Evolutionary conservation across 495 filamentous ascomycete species (phyloP).

Genomic region (Chlorociboria aeruginascens): DNA sequence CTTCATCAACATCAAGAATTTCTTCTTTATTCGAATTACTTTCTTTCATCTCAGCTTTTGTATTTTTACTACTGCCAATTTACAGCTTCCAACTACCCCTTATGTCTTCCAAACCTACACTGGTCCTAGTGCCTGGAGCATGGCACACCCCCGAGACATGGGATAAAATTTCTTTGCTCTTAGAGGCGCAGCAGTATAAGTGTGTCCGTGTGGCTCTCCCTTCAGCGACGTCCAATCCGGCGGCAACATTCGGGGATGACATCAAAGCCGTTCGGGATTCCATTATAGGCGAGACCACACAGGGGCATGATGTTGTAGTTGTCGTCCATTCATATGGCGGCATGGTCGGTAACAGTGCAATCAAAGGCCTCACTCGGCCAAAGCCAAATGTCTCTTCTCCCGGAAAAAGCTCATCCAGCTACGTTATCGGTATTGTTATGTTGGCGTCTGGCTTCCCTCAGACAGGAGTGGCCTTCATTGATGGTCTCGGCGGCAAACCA

Average conservation of each 20-base stretch:
- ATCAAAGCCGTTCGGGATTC: constrained; percentile 23
- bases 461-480: constrained; percentile 21
- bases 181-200: constrained; percentile 25
- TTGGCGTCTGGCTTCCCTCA: constrained; percentile 22
- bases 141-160: constrained; percentile 31
- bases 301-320: constrained; percentile 33
- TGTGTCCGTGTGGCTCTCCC: constrained; percentile 28
- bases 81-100: background rate
- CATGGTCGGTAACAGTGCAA: constrained; percentile 33
- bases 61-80: background rate
- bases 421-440: constrained; percentile 22
- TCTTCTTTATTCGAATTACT: too few relatives aligned
- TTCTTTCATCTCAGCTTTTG: too few relatives aligned
- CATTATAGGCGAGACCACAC: constrained; percentile 21
- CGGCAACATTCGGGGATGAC: constrained; percentile 21
- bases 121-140: constrained; percentile 36
- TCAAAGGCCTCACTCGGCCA: constrained; percentile 24
- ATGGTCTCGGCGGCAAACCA: constrained; percentile 18
- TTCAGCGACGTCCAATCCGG: constrained; percentile 18
- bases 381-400: background rate
- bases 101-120: constrained; percentile 16
- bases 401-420: background rate
- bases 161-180: constrained; percentile 22
- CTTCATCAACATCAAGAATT: too few relatives aligned
- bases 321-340: constrained; percentile 32